Conservation (phyloP, 2,329 filamentous ascomycete genomes). For the Plenodomus tracheiphilus region DNA sequence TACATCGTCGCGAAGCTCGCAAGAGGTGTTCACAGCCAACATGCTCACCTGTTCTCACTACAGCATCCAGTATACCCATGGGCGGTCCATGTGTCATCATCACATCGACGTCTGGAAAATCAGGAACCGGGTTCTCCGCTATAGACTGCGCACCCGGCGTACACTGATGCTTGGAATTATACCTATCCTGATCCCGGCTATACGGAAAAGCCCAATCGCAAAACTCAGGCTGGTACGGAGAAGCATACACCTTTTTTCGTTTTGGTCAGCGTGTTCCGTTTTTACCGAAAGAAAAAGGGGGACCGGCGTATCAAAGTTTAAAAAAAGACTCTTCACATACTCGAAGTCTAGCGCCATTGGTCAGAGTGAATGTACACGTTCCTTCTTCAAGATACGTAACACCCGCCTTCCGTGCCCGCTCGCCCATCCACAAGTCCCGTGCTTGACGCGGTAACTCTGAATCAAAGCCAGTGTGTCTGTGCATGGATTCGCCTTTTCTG, state of each 20-base stretch:
- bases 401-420: slow-evolving; percentile 50
- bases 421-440: slow-evolving; percentile 52
- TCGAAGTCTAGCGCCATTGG: slow-evolving; percentile 54
- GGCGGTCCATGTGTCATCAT: slow-evolving; percentile 67
- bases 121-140: slow-evolving; percentile 48
- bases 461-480: slow-evolving; percentile 24
- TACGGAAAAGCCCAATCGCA: slow-evolving; percentile 61
- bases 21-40: slow-evolving; percentile 62
- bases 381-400: slow-evolving; percentile 63
- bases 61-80: slow-evolving; percentile 53
- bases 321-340: slow-evolving; percentile 18
- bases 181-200: slow-evolving; percentile 54
- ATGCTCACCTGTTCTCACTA: slow-evolving; percentile 25
- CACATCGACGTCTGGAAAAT: slow-evolving; percentile 55
- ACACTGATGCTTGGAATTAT: slow-evolving; percentile 47
- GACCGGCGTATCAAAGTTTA: too few species aligned
- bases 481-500: slow-evolving; percentile 31
- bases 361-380: slow-evolving; percentile 50
- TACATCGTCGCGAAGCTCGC: slow-evolving; percentile 53
- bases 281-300: too few species aligned
- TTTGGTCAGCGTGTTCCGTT: neutral
- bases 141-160: slow-evolving; percentile 31
- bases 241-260: slow-evolving; percentile 53
- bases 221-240: slow-evolving; percentile 60
- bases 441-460: slow-evolving; percentile 31